Conservation (phyloP, 129 eudicot species). For the Pseudognaphalium luteoalbum region DNA sequence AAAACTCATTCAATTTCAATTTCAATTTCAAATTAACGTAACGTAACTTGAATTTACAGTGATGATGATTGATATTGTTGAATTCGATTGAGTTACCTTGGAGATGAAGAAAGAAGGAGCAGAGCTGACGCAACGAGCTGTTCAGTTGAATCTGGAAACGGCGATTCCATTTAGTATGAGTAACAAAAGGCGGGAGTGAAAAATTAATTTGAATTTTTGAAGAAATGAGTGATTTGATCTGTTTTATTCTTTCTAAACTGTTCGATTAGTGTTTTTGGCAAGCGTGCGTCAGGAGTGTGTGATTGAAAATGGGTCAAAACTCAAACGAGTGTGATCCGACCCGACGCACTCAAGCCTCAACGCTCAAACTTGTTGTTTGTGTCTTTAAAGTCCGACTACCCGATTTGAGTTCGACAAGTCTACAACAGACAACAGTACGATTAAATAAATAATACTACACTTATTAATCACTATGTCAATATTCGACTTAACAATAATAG, state of each 20-base stretch:
- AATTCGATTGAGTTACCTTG: constrained; percentile 29
- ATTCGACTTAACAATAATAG: too few species aligned
- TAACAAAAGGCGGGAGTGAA: constrained; percentile 36
- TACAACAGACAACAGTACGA: too few species aligned
- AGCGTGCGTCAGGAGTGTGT: background rate
- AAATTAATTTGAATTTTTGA: constrained; percentile 29
- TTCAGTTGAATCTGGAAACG: constrained; percentile 54
- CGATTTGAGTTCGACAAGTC: too few species aligned
- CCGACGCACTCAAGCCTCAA: background rate
- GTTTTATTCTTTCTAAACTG: constrained; percentile 2
- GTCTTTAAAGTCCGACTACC: background rate
- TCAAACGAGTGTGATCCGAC: background rate
- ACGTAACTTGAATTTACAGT: background rate
- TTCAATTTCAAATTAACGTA: background rate
- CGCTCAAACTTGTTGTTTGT: background rate
- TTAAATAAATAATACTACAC: too few species aligned
- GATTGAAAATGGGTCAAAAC: background rate
- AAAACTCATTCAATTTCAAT: constrained; percentile 2
- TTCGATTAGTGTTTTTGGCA: constrained; percentile 12
- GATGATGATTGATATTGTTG: background rate
- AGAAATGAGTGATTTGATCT: constrained; percentile 23
- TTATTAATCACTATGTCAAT: too few species aligned
- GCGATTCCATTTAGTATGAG: constrained; percentile 28
- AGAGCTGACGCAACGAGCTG: constrained; percentile 69
- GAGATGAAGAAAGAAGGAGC: constrained; percentile 56